A percentile compares a stretch with the other conserved stretches of the same genome.
phyloP scores from a whole-genome alignment of 1,284 basidiomycete genomes.

The Thecaphora thlaspeos region DNA sequence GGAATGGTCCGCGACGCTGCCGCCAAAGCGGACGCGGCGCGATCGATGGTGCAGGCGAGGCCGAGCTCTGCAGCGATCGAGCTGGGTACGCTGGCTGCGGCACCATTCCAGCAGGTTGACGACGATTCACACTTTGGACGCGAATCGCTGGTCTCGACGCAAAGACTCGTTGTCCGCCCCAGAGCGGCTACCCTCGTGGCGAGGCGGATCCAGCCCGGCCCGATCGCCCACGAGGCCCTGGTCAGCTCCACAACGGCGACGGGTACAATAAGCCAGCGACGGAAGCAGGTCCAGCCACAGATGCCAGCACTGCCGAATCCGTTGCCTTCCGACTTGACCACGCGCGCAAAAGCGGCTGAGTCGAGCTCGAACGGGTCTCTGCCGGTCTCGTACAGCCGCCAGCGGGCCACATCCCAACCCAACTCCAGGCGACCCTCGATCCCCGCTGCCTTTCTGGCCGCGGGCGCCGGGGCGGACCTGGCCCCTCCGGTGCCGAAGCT shows the following conservation, averaged over 20 bases:
- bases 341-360: neutral
- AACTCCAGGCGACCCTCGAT: constrained; percentile 35
- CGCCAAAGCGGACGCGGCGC: no score
- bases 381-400: constrained; percentile 5
- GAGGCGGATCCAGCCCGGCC: no score
- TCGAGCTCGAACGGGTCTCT: neutral
- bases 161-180: no score
- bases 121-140: no score
- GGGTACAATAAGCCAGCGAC: constrained; percentile 42
- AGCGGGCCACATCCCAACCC: constrained; percentile 41
- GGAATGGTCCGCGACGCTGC: no score
- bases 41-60: no score
- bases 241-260: constrained; percentile 18
- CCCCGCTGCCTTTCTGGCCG: constrained; percentile 29
- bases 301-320: neutral
- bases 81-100: no score
- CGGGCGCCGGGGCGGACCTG: constrained; percentile 9
- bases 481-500: constrained; percentile 38
- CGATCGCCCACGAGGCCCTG: constrained; percentile 1
- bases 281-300: constrained; percentile 6
- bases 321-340: neutral
- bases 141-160: no score
- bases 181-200: no score
- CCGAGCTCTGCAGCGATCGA: no score
- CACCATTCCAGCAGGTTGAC: no score